phyloP scores from a whole-genome alignment of 1,139 yeast genomes.

The Scheffersomyces parashehatae region DNA sequence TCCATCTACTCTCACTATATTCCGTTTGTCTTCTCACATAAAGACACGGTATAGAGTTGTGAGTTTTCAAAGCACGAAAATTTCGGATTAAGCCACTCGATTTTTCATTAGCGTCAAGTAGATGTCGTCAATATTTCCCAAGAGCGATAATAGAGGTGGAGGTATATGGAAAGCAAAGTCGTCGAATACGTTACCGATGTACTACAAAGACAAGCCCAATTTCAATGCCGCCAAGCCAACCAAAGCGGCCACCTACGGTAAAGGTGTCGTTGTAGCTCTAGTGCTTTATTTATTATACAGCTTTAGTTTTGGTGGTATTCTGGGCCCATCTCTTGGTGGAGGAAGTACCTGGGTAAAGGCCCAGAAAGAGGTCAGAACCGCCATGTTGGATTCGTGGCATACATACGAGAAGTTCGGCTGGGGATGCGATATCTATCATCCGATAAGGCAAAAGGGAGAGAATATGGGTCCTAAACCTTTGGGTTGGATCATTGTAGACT shows the following conservation, averaged over 20 bases:
- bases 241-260: slow-evolving; percentile 36
- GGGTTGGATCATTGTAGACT: slow-evolving; percentile 95
- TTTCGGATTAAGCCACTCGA: too few species aligned
- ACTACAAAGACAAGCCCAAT: slow-evolving; percentile 18
- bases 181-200: slow-evolving; percentile 12
- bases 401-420: slow-evolving; percentile 78
- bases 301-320: slow-evolving; percentile 10
- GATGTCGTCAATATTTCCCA: slow-evolving; percentile 84
- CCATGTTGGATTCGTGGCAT: slow-evolving; percentile 76
- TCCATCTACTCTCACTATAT: too few species aligned
- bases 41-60: too few species aligned
- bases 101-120: slow-evolving; percentile 35
- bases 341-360: slow-evolving; percentile 38
- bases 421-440: slow-evolving; percentile 73
- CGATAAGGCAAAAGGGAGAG: slow-evolving; percentile 60
- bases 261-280: slow-evolving; percentile 41
- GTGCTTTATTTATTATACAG: slow-evolving; percentile 40
- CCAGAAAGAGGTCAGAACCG: slow-evolving; percentile 58
- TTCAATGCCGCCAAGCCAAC: not conserved
- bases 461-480: slow-evolving; percentile 83
- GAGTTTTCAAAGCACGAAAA: too few species aligned
- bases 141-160: slow-evolving; percentile 84
- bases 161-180: slow-evolving; percentile 42
- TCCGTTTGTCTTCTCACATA: too few species aligned
- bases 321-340: slow-evolving; percentile 1